Percentiles rank a stretch among this genome's conserved stretches.
phyloP scores from a whole-genome alignment of 2,329 filamentous ascomycete species.

The Drechslerella dactyloides region DNA sequence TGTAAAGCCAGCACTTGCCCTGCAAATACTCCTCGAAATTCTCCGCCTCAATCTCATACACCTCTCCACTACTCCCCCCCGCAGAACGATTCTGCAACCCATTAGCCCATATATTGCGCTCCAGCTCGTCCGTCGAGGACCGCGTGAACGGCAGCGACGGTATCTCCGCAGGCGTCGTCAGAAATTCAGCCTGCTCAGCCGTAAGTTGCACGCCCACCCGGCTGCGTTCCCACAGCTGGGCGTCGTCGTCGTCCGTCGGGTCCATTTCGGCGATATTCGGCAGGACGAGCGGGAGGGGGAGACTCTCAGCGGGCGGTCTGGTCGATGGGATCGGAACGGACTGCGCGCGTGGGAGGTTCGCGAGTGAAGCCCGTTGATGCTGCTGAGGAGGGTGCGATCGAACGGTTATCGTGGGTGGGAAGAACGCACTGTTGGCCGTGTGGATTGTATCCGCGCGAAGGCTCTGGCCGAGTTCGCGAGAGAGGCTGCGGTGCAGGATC shows the following conservation, averaged over 20 bases:
- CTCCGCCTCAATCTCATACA: constrained; percentile 2
- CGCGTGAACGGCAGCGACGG: constrained; percentile 20
- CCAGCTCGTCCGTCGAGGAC: background rate
- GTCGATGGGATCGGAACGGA: constrained; percentile 2
- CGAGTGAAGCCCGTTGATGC: background rate
- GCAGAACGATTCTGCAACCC: background rate
- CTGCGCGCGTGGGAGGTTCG: constrained; percentile 5
- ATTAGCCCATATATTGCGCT: constrained; percentile 18
- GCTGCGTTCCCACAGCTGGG: constrained; percentile 19
- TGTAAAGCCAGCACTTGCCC: background rate
- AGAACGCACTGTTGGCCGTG: constrained; percentile 20
- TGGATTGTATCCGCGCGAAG: constrained; percentile 33
- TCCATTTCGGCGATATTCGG: constrained; percentile 15
- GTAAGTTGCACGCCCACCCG: constrained; percentile 2
- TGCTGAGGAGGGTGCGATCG: background rate
- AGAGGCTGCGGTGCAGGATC: constrained; percentile 34
- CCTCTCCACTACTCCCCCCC: background rate
- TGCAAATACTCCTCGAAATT: background rate
- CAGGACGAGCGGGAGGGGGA: background rate
- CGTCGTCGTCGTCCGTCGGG: constrained; percentile 33
- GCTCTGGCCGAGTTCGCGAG: constrained; percentile 34
- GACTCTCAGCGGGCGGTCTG: background rate
- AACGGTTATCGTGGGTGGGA: constrained; percentile 18
- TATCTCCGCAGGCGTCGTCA: constrained; percentile 4
- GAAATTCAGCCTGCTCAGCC: constrained; percentile 14